Evolutionary conservation across 1,284 basidiomycete genomes (phyloP).

Genomic region (Phlebopus sp.): DNA sequence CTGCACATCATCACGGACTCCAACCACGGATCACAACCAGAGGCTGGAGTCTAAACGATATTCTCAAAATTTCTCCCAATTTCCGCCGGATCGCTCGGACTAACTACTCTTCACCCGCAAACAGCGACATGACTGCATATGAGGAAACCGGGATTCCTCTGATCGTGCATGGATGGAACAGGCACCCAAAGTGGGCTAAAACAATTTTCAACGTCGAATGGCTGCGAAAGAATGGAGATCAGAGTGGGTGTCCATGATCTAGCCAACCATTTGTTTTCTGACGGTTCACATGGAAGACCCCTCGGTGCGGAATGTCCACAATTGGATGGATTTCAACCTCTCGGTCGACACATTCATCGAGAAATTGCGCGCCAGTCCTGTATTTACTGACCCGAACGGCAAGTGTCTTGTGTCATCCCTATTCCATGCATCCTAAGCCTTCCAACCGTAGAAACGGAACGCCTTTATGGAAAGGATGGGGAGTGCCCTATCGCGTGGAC

Average conservation of each 20-base stretch:
- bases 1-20: background rate
- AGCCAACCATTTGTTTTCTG: background rate
- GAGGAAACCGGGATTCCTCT: constrained; percentile 55
- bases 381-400: constrained; percentile 41
- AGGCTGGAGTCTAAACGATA: constrained; percentile 48
- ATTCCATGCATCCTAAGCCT: background rate
- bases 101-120: constrained; percentile 29
- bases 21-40: constrained; percentile 40
- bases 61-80: constrained; percentile 37
- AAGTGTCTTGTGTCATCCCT: constrained; percentile 1
- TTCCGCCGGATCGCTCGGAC: constrained; percentile 36
- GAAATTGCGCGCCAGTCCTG: constrained; percentile 35
- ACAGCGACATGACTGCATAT: constrained; percentile 38
- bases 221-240: constrained; percentile 39
- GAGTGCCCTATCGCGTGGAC: constrained; percentile 63
- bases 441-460: constrained; percentile 46
- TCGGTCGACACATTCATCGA: constrained; percentile 44
- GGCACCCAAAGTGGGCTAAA: constrained; percentile 49
- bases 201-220: constrained; percentile 54
- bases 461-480: constrained; percentile 72
- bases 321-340: constrained; percentile 45
- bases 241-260: constrained; percentile 28
- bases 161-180: constrained; percentile 58
- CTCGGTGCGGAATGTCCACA: constrained; percentile 52
- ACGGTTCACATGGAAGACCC: constrained; percentile 39